Percentiles rank a stretch among this genome's conserved stretches.
phyloP scores from a whole-genome alignment of 2,329 filamentous ascomycete genomes.

The Penicillium sp. region DNA sequence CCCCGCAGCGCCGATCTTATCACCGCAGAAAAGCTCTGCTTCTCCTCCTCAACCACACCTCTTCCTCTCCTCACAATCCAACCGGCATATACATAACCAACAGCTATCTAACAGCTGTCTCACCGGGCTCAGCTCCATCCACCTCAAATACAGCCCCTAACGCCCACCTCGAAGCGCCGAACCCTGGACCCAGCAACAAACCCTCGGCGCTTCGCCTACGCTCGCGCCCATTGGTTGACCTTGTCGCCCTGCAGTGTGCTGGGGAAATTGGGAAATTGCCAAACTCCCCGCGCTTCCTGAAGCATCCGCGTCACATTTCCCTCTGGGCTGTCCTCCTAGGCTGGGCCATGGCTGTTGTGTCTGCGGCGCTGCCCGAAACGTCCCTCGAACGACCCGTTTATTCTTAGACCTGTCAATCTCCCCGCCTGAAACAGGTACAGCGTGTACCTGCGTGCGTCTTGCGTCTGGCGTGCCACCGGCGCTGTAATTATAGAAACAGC shows the following conservation, averaged over 20 bases:
- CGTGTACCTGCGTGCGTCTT: conserved; percentile 1
- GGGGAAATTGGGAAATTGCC: conserved; percentile 17
- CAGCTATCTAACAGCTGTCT: background rate
- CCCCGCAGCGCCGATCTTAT: conserved; percentile 28
- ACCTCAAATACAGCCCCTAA: background rate
- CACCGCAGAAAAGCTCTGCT: conserved; percentile 17
- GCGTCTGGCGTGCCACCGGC: conserved; percentile 2
- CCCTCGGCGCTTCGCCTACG: conserved; percentile 24
- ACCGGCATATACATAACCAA: background rate
- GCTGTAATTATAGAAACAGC: conserved; percentile 28
- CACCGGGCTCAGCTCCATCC: background rate
- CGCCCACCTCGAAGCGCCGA: conserved; percentile 20
- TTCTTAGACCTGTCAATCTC: conserved; percentile 29
- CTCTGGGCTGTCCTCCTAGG: conserved; percentile 8
- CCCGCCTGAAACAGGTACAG: conserved; percentile 26
- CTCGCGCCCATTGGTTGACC: conserved; percentile 21
- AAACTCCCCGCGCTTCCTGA: conserved; percentile 25
- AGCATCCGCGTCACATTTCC: conserved; percentile 18
- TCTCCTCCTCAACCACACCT: background rate
- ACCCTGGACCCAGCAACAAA: conserved; percentile 20
- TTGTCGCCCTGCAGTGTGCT: conserved; percentile 22
- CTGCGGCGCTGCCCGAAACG: conserved; percentile 21
- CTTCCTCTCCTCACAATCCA: background rate
- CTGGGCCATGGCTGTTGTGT: conserved; percentile 19
- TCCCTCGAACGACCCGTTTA: conserved; percentile 11